Conservation (phyloP, 2,329 filamentous ascomycete genomes). For the Colletotrichum sp. region DNA sequence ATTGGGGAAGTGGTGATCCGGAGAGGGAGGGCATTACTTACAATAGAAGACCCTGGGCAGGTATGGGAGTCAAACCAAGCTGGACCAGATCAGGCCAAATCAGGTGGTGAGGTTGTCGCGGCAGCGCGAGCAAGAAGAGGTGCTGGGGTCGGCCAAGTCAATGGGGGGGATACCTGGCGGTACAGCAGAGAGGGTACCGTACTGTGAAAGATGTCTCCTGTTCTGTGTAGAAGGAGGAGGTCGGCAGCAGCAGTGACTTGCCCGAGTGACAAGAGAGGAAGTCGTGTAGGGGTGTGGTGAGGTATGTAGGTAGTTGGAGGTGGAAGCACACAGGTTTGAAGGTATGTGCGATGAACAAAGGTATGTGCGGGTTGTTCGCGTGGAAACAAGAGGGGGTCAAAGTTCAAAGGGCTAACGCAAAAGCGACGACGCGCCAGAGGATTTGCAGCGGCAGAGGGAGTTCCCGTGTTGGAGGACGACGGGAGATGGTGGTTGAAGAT, state of each 20-base stretch:
- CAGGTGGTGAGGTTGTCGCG: slow-evolving; percentile 8
- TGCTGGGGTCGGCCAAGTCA: not conserved
- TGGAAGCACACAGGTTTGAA: not conserved
- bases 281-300: not conserved
- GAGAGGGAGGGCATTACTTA: not conserved
- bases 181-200: not conserved
- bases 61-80: not conserved
- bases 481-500: not conserved
- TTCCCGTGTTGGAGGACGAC: not conserved
- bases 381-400: slow-evolving; percentile 8
- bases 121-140: not conserved
- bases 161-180: not conserved
- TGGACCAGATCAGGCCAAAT: not conserved
- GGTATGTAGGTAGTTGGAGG: not conserved
- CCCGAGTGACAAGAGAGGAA: not conserved
- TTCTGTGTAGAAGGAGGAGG: not conserved
- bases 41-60: not conserved
- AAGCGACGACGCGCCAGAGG: not conserved
- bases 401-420: not conserved
- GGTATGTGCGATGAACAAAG: not conserved
- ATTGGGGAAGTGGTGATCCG: not conserved
- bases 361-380: slow-evolving; percentile 12
- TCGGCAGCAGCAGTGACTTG: not conserved
- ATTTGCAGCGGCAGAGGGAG: not conserved
- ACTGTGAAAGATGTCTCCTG: not conserved